Conservation (phyloP, 2,329 filamentous ascomycete genomes). For the Rhytidhysteron rufulum region DNA sequence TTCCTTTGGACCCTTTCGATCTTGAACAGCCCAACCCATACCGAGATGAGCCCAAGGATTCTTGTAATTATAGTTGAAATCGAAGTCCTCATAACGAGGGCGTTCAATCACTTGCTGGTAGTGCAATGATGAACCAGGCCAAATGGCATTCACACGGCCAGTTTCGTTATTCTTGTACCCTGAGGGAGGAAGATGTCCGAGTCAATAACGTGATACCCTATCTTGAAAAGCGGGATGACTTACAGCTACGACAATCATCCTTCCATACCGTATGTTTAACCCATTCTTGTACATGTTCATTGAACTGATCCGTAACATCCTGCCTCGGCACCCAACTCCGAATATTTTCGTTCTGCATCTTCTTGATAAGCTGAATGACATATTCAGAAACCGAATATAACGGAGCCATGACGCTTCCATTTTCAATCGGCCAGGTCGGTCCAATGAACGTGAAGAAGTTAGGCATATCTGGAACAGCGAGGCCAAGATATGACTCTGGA, state of each 20-base stretch:
- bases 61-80: slow-evolving; percentile 37
- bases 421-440: slow-evolving; percentile 43
- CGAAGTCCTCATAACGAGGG: slow-evolving; percentile 43
- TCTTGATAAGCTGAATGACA: slow-evolving; percentile 40
- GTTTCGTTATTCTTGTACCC: slow-evolving; percentile 46
- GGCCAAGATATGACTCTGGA: slow-evolving; percentile 40
- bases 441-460: slow-evolving; percentile 42
- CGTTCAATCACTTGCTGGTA: slow-evolving; percentile 39
- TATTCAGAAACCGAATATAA: slow-evolving; percentile 38
- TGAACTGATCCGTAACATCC: slow-evolving; percentile 41
- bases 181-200: slow-evolving; percentile 10
- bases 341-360: slow-evolving; percentile 46
- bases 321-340: slow-evolving; percentile 39
- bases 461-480: slow-evolving; percentile 41
- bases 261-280: slow-evolving; percentile 50
- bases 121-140: slow-evolving; percentile 50
- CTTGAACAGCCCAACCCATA: slow-evolving; percentile 30
- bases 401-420: slow-evolving; percentile 43
- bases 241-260: slow-evolving; percentile 34
- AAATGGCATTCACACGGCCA: slow-evolving; percentile 40
- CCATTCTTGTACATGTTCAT: slow-evolving; percentile 44
- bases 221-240: background rate
- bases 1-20: slow-evolving; percentile 5
- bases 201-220: background rate
- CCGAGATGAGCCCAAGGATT: slow-evolving; percentile 42